A percentile compares a stretch with the other conserved stretches of the same genome.
Evolutionary conservation across 768 basidiomycete genomes (phyloP).

Genomic region (Collybia nuda): DNA sequence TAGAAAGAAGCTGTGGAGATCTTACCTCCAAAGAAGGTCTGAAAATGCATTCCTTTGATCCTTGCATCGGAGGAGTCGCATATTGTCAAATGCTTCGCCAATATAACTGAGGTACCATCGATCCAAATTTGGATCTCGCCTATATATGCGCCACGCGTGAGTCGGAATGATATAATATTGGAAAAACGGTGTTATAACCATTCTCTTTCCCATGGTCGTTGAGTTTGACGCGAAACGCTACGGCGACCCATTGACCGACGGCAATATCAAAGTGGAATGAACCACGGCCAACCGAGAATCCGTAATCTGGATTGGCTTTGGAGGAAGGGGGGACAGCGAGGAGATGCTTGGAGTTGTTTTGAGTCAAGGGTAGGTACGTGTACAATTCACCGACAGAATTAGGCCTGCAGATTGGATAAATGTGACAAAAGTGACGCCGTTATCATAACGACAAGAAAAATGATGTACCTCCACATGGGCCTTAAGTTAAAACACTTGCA

Average conservation of each 20-base stretch:
- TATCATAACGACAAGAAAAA: not conserved
- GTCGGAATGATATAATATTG: not conserved
- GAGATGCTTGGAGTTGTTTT: slow-evolving; percentile 40
- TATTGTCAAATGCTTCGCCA: slow-evolving; percentile 46
- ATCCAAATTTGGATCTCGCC: slow-evolving; percentile 69
- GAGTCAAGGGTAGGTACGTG: slow-evolving; percentile 60
- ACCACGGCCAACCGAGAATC: slow-evolving; percentile 66
- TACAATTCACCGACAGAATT: slow-evolving; percentile 65
- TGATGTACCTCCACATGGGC: slow-evolving; percentile 69
- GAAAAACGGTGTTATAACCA: slow-evolving; percentile 33
- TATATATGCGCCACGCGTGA: slow-evolving; percentile 17
- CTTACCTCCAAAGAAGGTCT: slow-evolving; percentile 79
- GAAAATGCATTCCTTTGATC: slow-evolving; percentile 71
- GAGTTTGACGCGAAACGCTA: slow-evolving; percentile 69
- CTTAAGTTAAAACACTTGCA: slow-evolving; percentile 70
- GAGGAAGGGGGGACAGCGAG: slow-evolving; percentile 48
- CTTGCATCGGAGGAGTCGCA: slow-evolving; percentile 39
- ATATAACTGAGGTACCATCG: slow-evolving; percentile 58
- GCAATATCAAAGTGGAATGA: slow-evolving; percentile 56
- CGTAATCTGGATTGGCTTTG: slow-evolving; percentile 55
- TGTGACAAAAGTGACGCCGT: not conserved
- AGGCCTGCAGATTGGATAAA: slow-evolving; percentile 29
- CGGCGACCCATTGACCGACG: slow-evolving; percentile 54
- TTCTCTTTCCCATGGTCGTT: slow-evolving; percentile 61
- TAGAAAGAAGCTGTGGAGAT: not conserved